Base-by-base conservation (phyloP, 108 stramenopile genomes). In the Aurantiochytrium sp. region DNA sequence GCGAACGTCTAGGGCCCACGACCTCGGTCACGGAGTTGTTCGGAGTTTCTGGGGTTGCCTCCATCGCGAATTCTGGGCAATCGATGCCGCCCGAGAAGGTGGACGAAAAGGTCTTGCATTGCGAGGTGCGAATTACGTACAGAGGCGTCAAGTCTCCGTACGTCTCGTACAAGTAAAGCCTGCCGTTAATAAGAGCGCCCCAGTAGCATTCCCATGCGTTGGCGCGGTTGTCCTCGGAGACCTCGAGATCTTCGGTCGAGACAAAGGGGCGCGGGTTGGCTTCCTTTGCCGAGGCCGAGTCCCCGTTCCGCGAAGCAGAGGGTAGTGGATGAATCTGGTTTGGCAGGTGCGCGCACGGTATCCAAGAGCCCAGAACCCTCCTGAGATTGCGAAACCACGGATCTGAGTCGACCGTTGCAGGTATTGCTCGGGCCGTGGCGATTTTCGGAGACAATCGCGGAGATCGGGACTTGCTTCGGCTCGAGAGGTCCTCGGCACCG, bases 131-230 rank as follows among this genome's bases (percentile, higher is more conserved):
- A 65, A 65, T 65, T 15, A 65, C 34, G 34, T 65, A 65, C 59
- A 65, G 59, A 65, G 59, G 59, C 34, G 8, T 34, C 59, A 65
- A 65, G 34, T 65, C 59, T 41, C 73, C 73, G 73, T 81, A 81
- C n/a, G 39, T 22, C 45, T 41, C 39, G 30, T 81, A 81, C 45
- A 81, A 27, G 73, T 81, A 48, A 19, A 81, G 73, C 45, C 17
- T 48, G 39, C 73, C 73, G 45, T 81, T 48, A 48, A 81, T 48
- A 48, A 81, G 42, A 81, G 39, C 39, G n/a, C 73, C 17, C 73
- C 73, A 81, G 34, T 65, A 65, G 59, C 59, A 65, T 27, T 65
- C 59, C 59, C 59, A 65, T 10, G 34, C 59, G 59, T 34, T 34
- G 8, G 27, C 59, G 34, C 59, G 59, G 19, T 65, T 34, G 32